Percentiles rank a stretch among this genome's conserved stretches.
Evolutionary conservation across 306 rosid genomes (phyloP).

Genomic region (Rosa multiflora): DNA sequence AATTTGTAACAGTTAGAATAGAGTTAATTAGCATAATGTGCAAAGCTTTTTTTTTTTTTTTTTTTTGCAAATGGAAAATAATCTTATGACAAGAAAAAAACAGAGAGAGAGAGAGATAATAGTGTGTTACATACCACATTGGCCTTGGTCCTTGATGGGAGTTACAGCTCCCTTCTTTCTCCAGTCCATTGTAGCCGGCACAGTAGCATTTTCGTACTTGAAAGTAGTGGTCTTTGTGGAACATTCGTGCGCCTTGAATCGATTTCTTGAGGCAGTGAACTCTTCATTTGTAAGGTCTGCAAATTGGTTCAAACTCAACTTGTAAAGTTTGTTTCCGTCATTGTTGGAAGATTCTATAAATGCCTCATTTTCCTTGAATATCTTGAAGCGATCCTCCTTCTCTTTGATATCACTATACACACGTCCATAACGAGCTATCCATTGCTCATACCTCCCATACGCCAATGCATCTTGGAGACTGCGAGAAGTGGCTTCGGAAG

Average conservation of each 20-base stretch:
- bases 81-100: background rate
- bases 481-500: background rate
- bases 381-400: slow-evolving; percentile 9
- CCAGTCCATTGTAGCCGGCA: slow-evolving; percentile 40
- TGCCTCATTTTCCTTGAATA: background rate
- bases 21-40: background rate
- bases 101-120: too few species aligned
- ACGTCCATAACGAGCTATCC: background rate
- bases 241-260: slow-evolving; percentile 44
- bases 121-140: slow-evolving; percentile 22
- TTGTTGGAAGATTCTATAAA: background rate
- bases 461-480: background rate
- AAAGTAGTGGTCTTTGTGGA: slow-evolving; percentile 25
- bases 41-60: too few species aligned
- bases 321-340: background rate
- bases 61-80: background rate
- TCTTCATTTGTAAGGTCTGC: slow-evolving; percentile 8
- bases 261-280: slow-evolving; percentile 27
- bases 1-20: background rate
- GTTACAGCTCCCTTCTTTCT: slow-evolving; percentile 19
- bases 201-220: slow-evolving; percentile 30
- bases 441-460: background rate
- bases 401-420: background rate
- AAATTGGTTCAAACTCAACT: background rate
- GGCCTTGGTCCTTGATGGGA: slow-evolving; percentile 3